These are phyloP conservation scores for Neurospora sp. DNA, from an alignment of 495 filamentous ascomycete genomes.

Conservation along the genomic window DNA sequence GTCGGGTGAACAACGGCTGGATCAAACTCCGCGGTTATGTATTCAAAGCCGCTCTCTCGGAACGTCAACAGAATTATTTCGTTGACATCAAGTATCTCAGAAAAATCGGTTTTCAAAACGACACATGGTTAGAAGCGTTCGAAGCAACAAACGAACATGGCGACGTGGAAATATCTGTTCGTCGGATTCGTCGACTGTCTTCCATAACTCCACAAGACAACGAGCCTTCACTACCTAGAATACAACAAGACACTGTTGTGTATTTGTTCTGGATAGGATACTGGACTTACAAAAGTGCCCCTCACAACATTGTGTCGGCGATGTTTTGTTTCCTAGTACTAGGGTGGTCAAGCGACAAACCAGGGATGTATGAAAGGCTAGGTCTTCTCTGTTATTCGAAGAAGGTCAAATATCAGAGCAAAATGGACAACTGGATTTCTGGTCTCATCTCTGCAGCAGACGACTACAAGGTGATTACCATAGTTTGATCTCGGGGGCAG, in stretches of 20 bases:
- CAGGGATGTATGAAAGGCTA: neutral
- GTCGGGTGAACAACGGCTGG: neutral
- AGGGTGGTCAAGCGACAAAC: neutral
- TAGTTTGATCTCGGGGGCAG: neutral
- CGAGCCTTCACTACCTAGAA: neutral
- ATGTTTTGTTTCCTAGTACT: neutral
- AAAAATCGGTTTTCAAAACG: rapidly evolving
- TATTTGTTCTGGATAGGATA: too few species aligned
- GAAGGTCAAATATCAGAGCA: too few species aligned
- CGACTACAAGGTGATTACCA: neutral
- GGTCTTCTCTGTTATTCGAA: too few species aligned
- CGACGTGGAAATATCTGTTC: neutral
- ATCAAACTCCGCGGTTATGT: neutral
- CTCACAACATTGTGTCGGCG: too few species aligned
- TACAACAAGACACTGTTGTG: neutral
- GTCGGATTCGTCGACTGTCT: neutral
- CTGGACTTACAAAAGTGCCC: too few species aligned
- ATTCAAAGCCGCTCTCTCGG: neutral
- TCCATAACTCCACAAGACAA: neutral
- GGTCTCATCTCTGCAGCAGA: neutral
- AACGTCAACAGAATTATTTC: too few species aligned
- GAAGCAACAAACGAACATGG: neutral
- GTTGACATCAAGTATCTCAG: too few species aligned
- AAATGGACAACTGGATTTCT: neutral
- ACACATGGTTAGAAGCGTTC: neutral